Evolutionary conservation across 2,329 filamentous ascomycete genomes (phyloP), one percentile per base, ranked within the genome.

Genomic region (Cladosporium sp.): DNA sequence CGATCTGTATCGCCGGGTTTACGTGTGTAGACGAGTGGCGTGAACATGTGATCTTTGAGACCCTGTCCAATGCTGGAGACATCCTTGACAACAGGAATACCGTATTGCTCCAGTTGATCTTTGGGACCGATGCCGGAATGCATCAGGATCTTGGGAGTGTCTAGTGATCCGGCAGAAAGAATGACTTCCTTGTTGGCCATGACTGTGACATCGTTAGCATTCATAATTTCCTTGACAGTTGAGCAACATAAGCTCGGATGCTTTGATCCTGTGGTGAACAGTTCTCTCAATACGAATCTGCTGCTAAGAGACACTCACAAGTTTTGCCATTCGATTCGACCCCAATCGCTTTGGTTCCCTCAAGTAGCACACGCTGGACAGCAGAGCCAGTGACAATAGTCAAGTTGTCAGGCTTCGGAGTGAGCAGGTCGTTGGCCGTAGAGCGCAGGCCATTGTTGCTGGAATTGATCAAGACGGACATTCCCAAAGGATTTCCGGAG

Each of bases 161-260:
- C 88, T 67, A 92, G 90, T 1, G 89, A 80, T 54, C 90, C 90
- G 0, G 88, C 86, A n/a, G 89, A 85, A 32, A 91, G 79, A 69
- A 92, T 85, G 53, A 92, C 88, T 63, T 88, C 85, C 10, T 60
- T 60, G 21, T 14, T 49, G 26, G 58, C 58, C 25, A 60, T 30
- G 25, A 48, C 58, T 60, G n/a, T n/a, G n/a, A 13, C 6, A 3
- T 21, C 7, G 26, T 60, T 7, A 60, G 58, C 8, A 46, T 4
- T 16, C 18, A 16, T 43, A 6, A n/a, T 43, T 3, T 43, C 36
- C 6, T 21, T 43, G 18, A 21, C 5, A 43, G 18, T 16, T n/a
- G 6, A 3, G n/a, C 18, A n/a, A n/a, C 32, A 11, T 10, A 34
- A 11, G 32, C 11, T 34, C 32, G 32, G 32, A 16, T 43, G 36